Evolutionary conservation across 1,139 yeast species (phyloP), one percentile per base, ranked within the genome.

Genomic region (Meyerozyma smithsonii): DNA sequence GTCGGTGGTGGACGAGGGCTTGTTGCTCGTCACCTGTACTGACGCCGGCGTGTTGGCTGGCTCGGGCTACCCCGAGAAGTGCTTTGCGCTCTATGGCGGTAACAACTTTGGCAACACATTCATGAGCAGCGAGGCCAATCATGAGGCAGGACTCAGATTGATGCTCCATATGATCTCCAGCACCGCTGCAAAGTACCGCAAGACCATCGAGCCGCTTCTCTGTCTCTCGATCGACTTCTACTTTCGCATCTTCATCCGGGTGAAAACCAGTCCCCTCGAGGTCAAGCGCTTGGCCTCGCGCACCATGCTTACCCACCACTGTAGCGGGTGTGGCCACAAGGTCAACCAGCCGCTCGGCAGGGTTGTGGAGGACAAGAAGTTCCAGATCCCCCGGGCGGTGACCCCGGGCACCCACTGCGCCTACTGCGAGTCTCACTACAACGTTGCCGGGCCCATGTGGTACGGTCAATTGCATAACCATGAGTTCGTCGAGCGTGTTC

Each of bases 381-480:
- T 51, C 46, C 69, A 61, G 42, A 64, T 66, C 32, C 74, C 77
- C 6, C 62, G 49, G 35, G 47, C 56, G 40, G 48, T 62, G 8
- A 19, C 18, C 20, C 44, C 45, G 3, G 50, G 47, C 16, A 32
- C 71, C 4, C 59, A 68, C 36, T 94, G 98, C 63, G 56, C 69
- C 33, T 81, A 71, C 59, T 92, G 98, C 64, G 84, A 78, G 1
- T 73, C 72, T 42, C 70, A 76, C 4, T 77, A 77, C 56, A 95
- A 85, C 55, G 59, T 92, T 33, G 92, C 94, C 2, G 99, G 99
- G 1, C 99, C 99, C 42, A 87, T 92, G 96, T 92, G 95, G 84
- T 87, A 79, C 8, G 96, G 94, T 0, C 68, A 73, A 2, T 63
- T 92, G 39, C 97, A 90, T 55, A 74, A 83, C 55, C 59, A 61